A percentile compares a stretch with the other conserved stretches of the same genome.
Conservation (phyloP, 768 basidiomycete genomes). For the Mycena venus region DNA sequence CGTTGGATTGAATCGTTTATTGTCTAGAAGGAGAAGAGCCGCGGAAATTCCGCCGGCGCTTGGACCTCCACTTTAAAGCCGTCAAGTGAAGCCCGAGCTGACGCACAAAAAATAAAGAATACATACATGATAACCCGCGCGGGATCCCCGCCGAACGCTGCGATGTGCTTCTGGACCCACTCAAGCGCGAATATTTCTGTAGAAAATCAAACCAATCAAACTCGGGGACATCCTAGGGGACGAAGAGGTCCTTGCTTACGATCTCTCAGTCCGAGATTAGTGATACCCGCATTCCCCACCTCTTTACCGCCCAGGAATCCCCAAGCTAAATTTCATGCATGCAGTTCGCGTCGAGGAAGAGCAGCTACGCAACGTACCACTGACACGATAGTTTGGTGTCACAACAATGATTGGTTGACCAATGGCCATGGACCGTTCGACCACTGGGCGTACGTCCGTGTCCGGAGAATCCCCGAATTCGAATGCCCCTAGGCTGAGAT, state of each 20-base stretch:
- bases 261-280: conserved; percentile 66
- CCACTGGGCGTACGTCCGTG: conserved; percentile 41
- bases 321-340: conserved; percentile 41
- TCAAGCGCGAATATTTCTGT: conserved; percentile 61
- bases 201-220: background rate
- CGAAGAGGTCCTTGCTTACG: no score
- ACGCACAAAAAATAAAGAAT: no score
- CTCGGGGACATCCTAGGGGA: no score
- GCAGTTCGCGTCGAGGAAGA: background rate
- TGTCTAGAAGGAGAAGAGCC: conserved; percentile 1
- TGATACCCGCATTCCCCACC: conserved; percentile 53
- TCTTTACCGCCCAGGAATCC: conserved; percentile 59
- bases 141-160: conserved; percentile 67
- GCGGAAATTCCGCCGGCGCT: conserved; percentile 28
- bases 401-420: conserved; percentile 53
- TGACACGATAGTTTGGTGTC: conserved; percentile 54
- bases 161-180: conserved; percentile 69
- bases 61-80: conserved; percentile 9
- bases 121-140: conserved; percentile 56
- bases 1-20: conserved; percentile 18
- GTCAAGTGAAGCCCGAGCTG: no score
- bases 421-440: conserved; percentile 46
- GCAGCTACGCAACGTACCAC: conserved; percentile 40
- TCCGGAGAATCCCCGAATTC: conserved; percentile 42
- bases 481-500: conserved; percentile 46